Evolutionary conservation across 164 flowering plant genomes (phyloP).

Genomic region (Euptelea pleiosperma): DNA sequence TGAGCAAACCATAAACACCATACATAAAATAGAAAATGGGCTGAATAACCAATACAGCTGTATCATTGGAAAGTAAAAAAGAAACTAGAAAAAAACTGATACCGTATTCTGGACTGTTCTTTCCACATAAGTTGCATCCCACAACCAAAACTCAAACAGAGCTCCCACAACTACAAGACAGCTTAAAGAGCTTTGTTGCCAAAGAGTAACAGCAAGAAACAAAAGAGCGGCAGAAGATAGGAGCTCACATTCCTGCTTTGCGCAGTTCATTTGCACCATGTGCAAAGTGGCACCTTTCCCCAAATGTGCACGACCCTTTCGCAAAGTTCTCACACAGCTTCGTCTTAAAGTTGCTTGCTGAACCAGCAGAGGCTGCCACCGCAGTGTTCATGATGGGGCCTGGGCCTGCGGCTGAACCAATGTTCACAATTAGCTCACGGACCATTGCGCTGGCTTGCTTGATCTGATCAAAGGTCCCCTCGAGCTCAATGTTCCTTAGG

Average conservation of each 20-base stretch:
- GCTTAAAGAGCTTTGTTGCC: background rate
- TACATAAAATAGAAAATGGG: too few species aligned
- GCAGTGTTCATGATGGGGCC: slow-evolving; percentile 17
- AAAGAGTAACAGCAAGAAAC: background rate
- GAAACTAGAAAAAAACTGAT: too few species aligned
- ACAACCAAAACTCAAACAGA: too few species aligned
- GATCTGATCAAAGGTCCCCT: slow-evolving; percentile 93
- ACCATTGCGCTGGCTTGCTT: slow-evolving; percentile 83
- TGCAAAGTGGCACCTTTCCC: slow-evolving; percentile 82
- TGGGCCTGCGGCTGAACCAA: slow-evolving; percentile 24
- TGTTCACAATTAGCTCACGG: slow-evolving; percentile 54
- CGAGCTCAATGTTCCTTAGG: slow-evolving; percentile 79
- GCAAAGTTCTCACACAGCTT: slow-evolving; percentile 69
- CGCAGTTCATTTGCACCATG: slow-evolving; percentile 74
- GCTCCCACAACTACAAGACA: too few species aligned
- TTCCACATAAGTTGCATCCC: too few species aligned
- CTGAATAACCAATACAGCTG: too few species aligned
- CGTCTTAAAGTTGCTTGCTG: slow-evolving; percentile 58
- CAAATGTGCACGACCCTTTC: slow-evolving; percentile 77
- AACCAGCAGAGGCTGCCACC: slow-evolving; percentile 14
- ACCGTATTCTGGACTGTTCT: too few species aligned
- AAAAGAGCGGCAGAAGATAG: background rate
- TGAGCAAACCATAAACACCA: too few species aligned
- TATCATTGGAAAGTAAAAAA: too few species aligned
- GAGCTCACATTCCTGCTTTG: slow-evolving; percentile 32